Percentiles rank a stretch among this genome's conserved stretches.
These are phyloP conservation scores for Leishmania amazonensis DNA, from an alignment of 208 protist species.

Conservation along the genomic window DNA sequence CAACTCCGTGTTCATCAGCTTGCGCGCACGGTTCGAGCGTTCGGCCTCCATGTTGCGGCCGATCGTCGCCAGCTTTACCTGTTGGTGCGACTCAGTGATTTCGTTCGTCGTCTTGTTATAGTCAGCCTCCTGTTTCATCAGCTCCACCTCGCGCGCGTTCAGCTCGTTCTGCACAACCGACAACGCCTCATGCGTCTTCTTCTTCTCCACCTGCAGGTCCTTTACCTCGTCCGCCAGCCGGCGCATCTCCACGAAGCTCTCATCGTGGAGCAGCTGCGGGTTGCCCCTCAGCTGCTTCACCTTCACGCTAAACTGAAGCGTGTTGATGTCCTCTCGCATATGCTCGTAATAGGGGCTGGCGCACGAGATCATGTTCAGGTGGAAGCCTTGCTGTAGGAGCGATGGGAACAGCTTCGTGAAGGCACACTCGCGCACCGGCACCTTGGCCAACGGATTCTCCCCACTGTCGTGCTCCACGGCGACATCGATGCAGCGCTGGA, in stretches of 20 bases:
- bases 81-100: constrained; percentile 37
- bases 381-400: constrained; percentile 77
- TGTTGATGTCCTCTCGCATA: constrained; percentile 71
- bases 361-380: constrained; percentile 71
- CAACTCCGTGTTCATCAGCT: constrained; percentile 42
- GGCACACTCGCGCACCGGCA: constrained; percentile 79
- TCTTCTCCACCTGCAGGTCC: constrained; percentile 63
- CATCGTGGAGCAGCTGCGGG: constrained; percentile 71
- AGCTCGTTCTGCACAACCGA: constrained; percentile 82
- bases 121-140: constrained; percentile 85
- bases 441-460: constrained; percentile 84
- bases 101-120: constrained; percentile 52
- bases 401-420: constrained; percentile 76
- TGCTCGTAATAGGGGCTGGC: constrained; percentile 87
- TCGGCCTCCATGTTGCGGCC: constrained; percentile 50
- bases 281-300: constrained; percentile 58
- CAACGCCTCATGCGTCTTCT: constrained; percentile 65
- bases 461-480: constrained; percentile 86
- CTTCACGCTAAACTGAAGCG: constrained; percentile 62
- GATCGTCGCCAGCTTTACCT: constrained; percentile 52
- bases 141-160: constrained; percentile 80
- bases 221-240: constrained; percentile 83
- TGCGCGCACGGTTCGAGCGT: constrained; percentile 35
- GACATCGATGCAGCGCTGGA: constrained; percentile 85
- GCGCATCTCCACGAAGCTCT: constrained; percentile 80